Conservation (phyloP, 2,329 filamentous ascomycete species). For the Amylocarpus encephaloides region DNA sequence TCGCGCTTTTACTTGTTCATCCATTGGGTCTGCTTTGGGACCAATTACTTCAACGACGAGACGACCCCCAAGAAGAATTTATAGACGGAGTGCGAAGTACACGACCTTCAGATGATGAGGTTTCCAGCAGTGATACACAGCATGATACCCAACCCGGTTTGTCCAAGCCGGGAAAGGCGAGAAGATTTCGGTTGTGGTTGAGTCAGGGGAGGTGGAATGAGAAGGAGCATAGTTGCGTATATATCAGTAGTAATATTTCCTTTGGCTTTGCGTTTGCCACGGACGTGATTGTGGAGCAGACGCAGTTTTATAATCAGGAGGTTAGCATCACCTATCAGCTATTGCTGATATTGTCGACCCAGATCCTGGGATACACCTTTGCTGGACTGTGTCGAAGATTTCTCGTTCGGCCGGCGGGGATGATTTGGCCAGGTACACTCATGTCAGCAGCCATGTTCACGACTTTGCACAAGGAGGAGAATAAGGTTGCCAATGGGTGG, state of each 20-base stretch:
- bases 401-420: constrained; percentile 75
- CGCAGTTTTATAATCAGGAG: constrained; percentile 80
- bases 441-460: constrained; percentile 88
- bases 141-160: constrained; percentile 1
- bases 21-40: constrained; percentile 80
- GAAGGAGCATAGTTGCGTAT: constrained; percentile 83
- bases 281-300: constrained; percentile 85
- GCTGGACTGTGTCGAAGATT: constrained; percentile 76
- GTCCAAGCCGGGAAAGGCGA: constrained; percentile 16
- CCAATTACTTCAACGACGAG: constrained; percentile 54
- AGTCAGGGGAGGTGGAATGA: constrained; percentile 79
- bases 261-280: constrained; percentile 88
- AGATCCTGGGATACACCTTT: constrained; percentile 81
- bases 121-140: constrained; percentile 15
- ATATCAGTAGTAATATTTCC: constrained; percentile 83
- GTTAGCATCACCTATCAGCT: constrained; percentile 72
- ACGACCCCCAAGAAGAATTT: constrained; percentile 50
- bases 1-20: constrained; percentile 77
- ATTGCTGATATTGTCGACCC: constrained; percentile 76
- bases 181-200: constrained; percentile 62
- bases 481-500: constrained; percentile 77
- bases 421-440: constrained; percentile 87
- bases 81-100: constrained; percentile 41
- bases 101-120: constrained; percentile 26
- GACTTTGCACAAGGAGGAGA: constrained; percentile 78